Evolutionary conservation across 2,329 filamentous ascomycete genomes (phyloP), one percentile per base, ranked within the genome.

Genomic region (Penicillium sp.): DNA sequence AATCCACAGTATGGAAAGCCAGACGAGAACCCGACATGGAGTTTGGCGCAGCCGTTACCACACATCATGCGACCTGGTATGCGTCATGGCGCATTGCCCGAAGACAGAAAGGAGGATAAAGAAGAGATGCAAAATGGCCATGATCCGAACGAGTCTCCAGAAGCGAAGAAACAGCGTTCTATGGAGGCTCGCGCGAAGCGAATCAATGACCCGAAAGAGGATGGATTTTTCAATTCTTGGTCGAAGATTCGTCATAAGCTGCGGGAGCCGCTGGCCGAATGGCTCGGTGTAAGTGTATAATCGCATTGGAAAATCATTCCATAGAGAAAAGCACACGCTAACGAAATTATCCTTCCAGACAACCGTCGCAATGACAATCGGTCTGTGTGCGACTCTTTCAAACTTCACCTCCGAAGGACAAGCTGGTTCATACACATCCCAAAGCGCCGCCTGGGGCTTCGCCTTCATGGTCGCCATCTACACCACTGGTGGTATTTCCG

Each of bases 1-100:
- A 81, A 81, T 48, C 78, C 79, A 2, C 75, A 77, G 32, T 81
- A 80, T 46, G 77, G 77, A n/a, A 73, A 79, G 52, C 70, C 74
- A 16, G 64, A 71, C 0, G 74, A 78, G 6, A 53, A 55, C 5
- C 79, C 79, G 2, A 72, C 81, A 39, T 81, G 79, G 74, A 75
- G 78, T 61, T 61, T 81, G 30, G 77, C 77, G 0, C 74, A 79
- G 57, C 78, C 79, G 2, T 64, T 81, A 5, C 79, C 79, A 19
- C 78, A 77, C 52, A 78, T 80, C 0, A 68, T 81, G 18, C 72
- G 79, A 26, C 72, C 74, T 14, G 79, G 79, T 2, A 81, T 80
- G 79, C 56, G 53, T 9, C 55, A 56, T 9, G 53, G 52, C 19
- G 55, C 57, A 14, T 43, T 56, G 9, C 58, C 51, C 53, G 60